Evolutionary conservation across 257 asterid genomes (phyloP).

Genomic region (Lantana camara): DNA sequence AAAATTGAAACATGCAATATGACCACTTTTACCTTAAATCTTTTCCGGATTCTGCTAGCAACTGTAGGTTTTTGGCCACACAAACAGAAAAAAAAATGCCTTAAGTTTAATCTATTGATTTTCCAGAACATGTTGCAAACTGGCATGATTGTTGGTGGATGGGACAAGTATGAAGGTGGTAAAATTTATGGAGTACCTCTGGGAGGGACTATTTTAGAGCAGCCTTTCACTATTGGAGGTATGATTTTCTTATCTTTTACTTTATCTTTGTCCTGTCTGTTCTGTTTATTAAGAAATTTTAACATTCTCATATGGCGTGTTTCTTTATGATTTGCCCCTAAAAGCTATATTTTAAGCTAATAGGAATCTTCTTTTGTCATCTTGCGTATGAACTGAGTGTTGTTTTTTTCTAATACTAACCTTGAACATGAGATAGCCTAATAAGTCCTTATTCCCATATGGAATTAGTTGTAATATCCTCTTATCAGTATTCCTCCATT

Average conservation of each 20-base stretch:
- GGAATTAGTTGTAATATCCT: background rate
- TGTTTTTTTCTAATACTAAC: conserved; percentile 1
- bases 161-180: conserved; percentile 98
- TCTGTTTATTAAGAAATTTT: background rate
- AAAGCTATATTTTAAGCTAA: background rate
- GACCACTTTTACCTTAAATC: background rate
- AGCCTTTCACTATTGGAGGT: conserved; percentile 98
- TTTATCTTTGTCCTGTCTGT: background rate
- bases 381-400: conserved; percentile 3
- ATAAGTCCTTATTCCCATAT: background rate
- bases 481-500: background rate
- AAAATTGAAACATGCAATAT: background rate
- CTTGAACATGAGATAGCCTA: background rate
- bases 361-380: conserved; percentile 8
- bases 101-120: conserved; percentile 13
- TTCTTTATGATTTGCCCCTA: no score
- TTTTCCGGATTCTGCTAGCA: background rate
- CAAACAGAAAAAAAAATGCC: background rate
- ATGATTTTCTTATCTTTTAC: conserved; percentile 20
- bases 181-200: conserved; percentile 92
- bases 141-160: conserved; percentile 95
- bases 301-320: background rate
- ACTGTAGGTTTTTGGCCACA: background rate
- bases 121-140: conserved; percentile 88
- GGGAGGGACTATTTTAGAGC: conserved; percentile 92